Conservation (phyloP, 257 asterid genomes). For the Solanum habrochaites region DNA sequence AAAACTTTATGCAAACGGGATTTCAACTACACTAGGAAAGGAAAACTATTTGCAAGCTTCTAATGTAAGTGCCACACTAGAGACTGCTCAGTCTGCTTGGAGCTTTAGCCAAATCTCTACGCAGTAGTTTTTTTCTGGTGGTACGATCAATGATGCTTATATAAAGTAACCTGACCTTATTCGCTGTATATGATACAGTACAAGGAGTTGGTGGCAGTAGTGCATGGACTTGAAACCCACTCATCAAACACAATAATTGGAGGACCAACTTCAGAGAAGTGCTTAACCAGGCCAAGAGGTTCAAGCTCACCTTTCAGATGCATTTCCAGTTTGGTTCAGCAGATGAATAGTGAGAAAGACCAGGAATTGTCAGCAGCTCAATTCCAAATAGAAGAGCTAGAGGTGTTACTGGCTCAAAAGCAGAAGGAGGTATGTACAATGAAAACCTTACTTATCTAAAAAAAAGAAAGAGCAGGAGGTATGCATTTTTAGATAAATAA, state of each 20-base stretch:
- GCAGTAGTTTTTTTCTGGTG: neutral
- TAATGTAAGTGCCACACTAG: neutral
- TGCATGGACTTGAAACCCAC: conserved; percentile 50
- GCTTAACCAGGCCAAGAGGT: conserved; percentile 55
- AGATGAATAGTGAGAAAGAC: conserved; percentile 79
- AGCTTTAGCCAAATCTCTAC: neutral
- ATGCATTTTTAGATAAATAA: neutral
- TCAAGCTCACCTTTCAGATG: conserved; percentile 91
- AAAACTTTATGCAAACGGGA: neutral
- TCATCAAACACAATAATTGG: conserved; percentile 24
- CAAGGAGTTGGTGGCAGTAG: conserved; percentile 70
- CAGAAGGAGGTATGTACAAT: conserved; percentile 58
- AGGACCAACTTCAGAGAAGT: conserved; percentile 41
- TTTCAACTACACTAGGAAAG: neutral
- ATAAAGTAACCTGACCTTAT: neutral
- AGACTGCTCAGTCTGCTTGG: neutral
- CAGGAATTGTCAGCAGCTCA: conserved; percentile 58
- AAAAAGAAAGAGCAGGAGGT: conserved; percentile 52
- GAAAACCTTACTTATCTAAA: conserved; percentile 16
- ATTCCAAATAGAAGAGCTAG: conserved; percentile 61
- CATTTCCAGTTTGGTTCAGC: conserved; percentile 71
- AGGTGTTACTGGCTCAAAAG: conserved; percentile 51
- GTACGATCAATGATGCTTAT: neutral
- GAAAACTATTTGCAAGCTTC: neutral
- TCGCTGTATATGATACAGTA: conserved; percentile 31